These are phyloP conservation scores for Spencermartinsiella ligniputridi DNA, from an alignment of 1,139 yeast genomes.

Conservation along the genomic window DNA sequence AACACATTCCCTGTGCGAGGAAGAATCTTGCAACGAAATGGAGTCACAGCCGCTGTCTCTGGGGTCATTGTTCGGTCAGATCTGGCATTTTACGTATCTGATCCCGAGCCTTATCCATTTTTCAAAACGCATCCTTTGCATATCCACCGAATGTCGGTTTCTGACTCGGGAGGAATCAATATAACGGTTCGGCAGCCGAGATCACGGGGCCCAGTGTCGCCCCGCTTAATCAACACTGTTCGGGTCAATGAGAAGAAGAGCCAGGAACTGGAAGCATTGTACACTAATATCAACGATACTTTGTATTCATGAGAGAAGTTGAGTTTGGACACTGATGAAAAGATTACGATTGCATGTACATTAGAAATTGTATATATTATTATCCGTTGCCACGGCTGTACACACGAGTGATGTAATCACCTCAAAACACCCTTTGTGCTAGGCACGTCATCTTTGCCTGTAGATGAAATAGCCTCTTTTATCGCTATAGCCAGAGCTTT, in stretches of 20 bases:
- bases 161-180: not conserved
- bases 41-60: slow-evolving; percentile 15
- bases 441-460: slow-evolving; percentile 89
- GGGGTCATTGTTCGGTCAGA: slow-evolving; percentile 17
- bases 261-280: slow-evolving; percentile 2
- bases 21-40: slow-evolving; percentile 13
- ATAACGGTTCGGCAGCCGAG: not conserved
- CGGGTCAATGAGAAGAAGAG: not conserved
- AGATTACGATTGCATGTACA: not conserved
- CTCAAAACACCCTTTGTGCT: slow-evolving; percentile 89
- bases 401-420: too few relatives aligned
- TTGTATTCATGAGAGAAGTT: slow-evolving; percentile 9
- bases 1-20: slow-evolving; percentile 11
- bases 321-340: too few relatives aligned
- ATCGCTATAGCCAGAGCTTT: slow-evolving; percentile 93
- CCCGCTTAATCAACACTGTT: not conserved
- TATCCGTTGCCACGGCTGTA: too few relatives aligned
- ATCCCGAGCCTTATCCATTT: not conserved
- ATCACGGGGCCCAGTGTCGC: not conserved
- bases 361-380: not conserved
- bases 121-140: not conserved
- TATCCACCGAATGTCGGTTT: not conserved
- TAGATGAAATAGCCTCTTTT: slow-evolving; percentile 74
- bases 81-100: not conserved
- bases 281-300: slow-evolving; percentile 11